Percentiles rank a stretch among this genome's conserved stretches.
These are phyloP conservation scores for Entoloma clypeatum DNA, from an alignment of 1,284 basidiomycete species.

Conservation along the genomic window DNA sequence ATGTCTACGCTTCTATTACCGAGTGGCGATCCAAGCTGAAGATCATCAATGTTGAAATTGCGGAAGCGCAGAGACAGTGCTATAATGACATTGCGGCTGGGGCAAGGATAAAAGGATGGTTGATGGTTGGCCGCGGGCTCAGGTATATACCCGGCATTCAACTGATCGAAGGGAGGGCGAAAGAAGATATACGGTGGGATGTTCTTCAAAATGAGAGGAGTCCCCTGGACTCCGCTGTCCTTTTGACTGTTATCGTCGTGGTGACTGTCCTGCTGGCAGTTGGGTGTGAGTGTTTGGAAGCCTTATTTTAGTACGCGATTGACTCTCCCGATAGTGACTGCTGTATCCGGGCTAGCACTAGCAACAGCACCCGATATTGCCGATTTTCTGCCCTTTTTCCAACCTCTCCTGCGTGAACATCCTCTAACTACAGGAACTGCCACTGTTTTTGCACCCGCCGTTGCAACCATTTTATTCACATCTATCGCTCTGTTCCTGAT, in stretches of 20 bases:
- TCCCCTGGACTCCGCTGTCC: slow-evolving; percentile 38
- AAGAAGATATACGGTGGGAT: slow-evolving; percentile 79
- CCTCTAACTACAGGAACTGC: slow-evolving; percentile 59
- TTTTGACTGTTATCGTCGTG: slow-evolving; percentile 54
- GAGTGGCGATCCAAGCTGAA: slow-evolving; percentile 67
- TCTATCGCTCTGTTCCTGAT: slow-evolving; percentile 49
- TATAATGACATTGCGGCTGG: slow-evolving; percentile 73
- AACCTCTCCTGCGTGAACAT: slow-evolving; percentile 45
- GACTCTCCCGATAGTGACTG: slow-evolving; percentile 49
- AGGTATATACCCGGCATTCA: slow-evolving; percentile 59
- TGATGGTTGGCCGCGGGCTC: slow-evolving; percentile 69
- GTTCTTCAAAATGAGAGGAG: slow-evolving; percentile 62
- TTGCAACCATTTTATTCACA: slow-evolving; percentile 57
- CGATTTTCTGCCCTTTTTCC: slow-evolving; percentile 65
- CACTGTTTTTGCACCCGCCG: slow-evolving; percentile 62
- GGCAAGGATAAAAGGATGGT: slow-evolving; percentile 65
- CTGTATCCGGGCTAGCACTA: slow-evolving; percentile 63
- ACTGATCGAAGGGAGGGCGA: slow-evolving; percentile 70
- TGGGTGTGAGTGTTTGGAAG: slow-evolving; percentile 54
- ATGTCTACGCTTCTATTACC: slow-evolving; percentile 64
- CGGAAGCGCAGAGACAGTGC: slow-evolving; percentile 56
- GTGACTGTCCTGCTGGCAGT: slow-evolving; percentile 51
- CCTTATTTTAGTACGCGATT: slow-evolving; percentile 11
- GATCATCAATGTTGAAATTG: slow-evolving; percentile 66
- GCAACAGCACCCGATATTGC: slow-evolving; percentile 67